Evolutionary conservation across 257 asterid genomes (phyloP).

Genomic region (Scutellaria baicalensis): DNA sequence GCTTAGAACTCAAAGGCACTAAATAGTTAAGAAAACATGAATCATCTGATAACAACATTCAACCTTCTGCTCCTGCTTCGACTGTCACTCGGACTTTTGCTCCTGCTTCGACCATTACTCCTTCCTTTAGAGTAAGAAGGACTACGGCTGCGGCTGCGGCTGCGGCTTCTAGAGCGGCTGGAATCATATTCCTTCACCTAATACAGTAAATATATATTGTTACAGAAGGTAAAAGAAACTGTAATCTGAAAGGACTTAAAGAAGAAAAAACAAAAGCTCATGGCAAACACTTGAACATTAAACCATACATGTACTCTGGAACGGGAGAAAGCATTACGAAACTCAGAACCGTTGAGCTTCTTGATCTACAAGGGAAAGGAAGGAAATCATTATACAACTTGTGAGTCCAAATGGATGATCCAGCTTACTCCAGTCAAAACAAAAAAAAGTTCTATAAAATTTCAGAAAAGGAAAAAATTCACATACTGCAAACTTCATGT

Average conservation of each 20-base stretch:
- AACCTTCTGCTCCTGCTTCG: conserved; percentile 89
- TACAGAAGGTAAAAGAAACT: background rate
- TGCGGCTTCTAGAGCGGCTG: conserved; percentile 65
- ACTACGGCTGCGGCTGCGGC: conserved; percentile 52
- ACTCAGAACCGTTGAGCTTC: conserved; percentile 94
- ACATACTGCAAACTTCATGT: conserved; percentile 91
- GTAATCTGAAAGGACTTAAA: background rate
- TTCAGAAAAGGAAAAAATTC: background rate
- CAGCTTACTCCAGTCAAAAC: background rate
- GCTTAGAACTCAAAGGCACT: background rate
- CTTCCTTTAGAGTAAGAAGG: conserved; percentile 69
- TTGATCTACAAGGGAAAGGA: conserved; percentile 47
- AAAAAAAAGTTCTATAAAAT: background rate
- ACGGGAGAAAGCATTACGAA: conserved; percentile 83
- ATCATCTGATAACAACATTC: background rate
- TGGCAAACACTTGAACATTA: background rate
- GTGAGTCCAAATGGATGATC: conserved; percentile 1
- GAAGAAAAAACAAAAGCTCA: background rate
- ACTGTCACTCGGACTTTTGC: conserved; percentile 58
- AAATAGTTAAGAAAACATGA: background rate
- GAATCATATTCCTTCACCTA: conserved; percentile 92
- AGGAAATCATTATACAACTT: background rate
- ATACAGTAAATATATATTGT: conserved; percentile 5
- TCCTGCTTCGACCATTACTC: conserved; percentile 56
- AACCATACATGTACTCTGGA: conserved; percentile 65